These are phyloP conservation scores for Theileria equi DNA, from an alignment of 169 alveolate genomes.

Conservation along the genomic window DNA sequence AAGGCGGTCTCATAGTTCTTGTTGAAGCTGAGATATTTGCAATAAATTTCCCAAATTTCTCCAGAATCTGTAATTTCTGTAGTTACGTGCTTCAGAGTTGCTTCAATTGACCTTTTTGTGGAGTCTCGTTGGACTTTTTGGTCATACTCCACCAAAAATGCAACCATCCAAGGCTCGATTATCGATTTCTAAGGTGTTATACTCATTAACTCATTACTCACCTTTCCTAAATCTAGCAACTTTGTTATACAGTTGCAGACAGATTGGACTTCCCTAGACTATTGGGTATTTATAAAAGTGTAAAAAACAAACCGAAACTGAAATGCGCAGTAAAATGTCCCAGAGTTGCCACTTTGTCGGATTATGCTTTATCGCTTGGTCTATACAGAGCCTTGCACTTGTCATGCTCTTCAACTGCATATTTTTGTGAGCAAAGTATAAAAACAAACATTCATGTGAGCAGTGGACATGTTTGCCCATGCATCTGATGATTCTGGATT, in stretches of 20 bases:
- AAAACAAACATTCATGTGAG: conserved; percentile 61
- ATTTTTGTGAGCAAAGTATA: background rate
- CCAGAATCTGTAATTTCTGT: conserved; percentile 41
- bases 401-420: conserved; percentile 34
- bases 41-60: conserved; percentile 50
- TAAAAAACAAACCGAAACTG: conserved; percentile 54
- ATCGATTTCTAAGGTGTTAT: conserved; percentile 41
- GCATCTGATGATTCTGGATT: conserved; percentile 67
- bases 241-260: conserved; percentile 59
- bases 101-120: conserved; percentile 60
- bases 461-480: conserved; percentile 74
- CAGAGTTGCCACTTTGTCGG: conserved; percentile 73
- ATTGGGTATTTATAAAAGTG: background rate
- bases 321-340: conserved; percentile 66
- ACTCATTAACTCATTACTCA: conserved; percentile 37
- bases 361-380: conserved; percentile 71
- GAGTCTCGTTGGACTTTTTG: too few relatives aligned
- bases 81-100: conserved; percentile 50
- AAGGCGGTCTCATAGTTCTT: conserved; percentile 43
- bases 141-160: conserved; percentile 51
- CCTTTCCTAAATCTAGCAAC: conserved; percentile 60
- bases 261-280: conserved; percentile 65
- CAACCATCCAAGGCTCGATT: conserved; percentile 36
- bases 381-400: conserved; percentile 67
- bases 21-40: conserved; percentile 32